phyloP scores from a whole-genome alignment of 2,329 filamentous ascomycete species.

The Pseudopyrenochaeta lycopersici region DNA sequence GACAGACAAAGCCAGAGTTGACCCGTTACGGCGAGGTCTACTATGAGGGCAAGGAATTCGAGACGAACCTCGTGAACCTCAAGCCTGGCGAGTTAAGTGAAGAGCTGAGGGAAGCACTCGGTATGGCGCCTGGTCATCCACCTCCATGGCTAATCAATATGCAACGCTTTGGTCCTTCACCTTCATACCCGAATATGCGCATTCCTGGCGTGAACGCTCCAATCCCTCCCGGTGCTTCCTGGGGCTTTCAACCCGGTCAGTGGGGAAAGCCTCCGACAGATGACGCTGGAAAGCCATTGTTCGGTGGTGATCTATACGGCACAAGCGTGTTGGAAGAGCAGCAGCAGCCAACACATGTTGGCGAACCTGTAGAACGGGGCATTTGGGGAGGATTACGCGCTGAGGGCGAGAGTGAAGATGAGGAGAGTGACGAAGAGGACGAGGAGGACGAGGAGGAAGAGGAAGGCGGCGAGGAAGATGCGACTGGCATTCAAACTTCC shows the following conservation, averaged over 20 bases:
- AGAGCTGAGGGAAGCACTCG: slow-evolving; percentile 88
- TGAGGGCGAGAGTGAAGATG: slow-evolving; percentile 75
- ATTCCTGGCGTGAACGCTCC: slow-evolving; percentile 95
- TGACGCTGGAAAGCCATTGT: slow-evolving; percentile 89
- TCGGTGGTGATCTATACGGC: slow-evolving; percentile 94
- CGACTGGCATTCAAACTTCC: slow-evolving; percentile 74
- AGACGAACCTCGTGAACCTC: slow-evolving; percentile 91
- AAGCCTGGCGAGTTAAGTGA: slow-evolving; percentile 91
- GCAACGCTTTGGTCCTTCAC: slow-evolving; percentile 90
- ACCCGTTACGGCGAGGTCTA: slow-evolving; percentile 99
- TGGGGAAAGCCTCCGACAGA: slow-evolving; percentile 97
- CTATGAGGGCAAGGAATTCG: slow-evolving; percentile 98
- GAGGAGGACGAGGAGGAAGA: slow-evolving; percentile 76
- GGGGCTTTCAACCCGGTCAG: slow-evolving; percentile 95
- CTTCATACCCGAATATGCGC: slow-evolving; percentile 93
- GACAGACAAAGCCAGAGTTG: slow-evolving; percentile 93
- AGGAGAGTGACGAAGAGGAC: slow-evolving; percentile 65
- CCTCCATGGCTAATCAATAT: slow-evolving; percentile 98
- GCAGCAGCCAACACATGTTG: slow-evolving; percentile 60
- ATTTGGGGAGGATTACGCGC: slow-evolving; percentile 93
- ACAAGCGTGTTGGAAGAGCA: slow-evolving; percentile 71
- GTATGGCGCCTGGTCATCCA: slow-evolving; percentile 90
- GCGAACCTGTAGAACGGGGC: slow-evolving; percentile 84
- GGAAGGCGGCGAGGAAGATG: slow-evolving; percentile 63
- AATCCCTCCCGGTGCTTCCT: slow-evolving; percentile 84